These are phyloP conservation scores for Leccinum barrowsii DNA, from an alignment of 768 basidiomycete genomes.

Conservation along the genomic window DNA sequence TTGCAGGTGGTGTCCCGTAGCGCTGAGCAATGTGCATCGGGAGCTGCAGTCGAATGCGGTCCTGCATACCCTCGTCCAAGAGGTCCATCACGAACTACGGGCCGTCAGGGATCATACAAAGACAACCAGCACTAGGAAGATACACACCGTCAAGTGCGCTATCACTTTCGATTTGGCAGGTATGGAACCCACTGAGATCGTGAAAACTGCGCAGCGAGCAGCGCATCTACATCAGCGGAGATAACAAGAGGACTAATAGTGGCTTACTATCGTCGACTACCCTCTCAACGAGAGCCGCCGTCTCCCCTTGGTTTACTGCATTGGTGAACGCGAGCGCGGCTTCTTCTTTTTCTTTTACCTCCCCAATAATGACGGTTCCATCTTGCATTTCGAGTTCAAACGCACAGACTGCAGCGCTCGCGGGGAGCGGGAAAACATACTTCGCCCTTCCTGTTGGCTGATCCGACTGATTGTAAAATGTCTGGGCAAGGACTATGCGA, in stretches of 20 bases:
- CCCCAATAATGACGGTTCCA: slow-evolving; percentile 40
- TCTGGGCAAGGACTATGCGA: slow-evolving; percentile 38
- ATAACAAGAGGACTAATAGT: neutral
- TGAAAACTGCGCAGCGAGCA: slow-evolving; percentile 41
- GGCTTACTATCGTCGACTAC: slow-evolving; percentile 51
- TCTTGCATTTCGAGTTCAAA: slow-evolving; percentile 49
- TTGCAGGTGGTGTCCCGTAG: slow-evolving; percentile 46
- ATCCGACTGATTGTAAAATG: slow-evolving; percentile 37
- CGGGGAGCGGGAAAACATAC: slow-evolving; percentile 60
- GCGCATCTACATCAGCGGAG: neutral
- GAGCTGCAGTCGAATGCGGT: slow-evolving; percentile 53
- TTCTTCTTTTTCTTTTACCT: slow-evolving; percentile 45
- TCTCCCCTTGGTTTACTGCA: slow-evolving; percentile 38
- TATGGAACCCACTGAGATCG: slow-evolving; percentile 54
- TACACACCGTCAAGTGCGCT: slow-evolving; percentile 41
- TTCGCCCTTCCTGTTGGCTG: slow-evolving; percentile 42
- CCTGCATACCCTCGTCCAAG: slow-evolving; percentile 43
- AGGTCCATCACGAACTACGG: slow-evolving; percentile 51
- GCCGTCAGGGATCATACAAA: neutral
- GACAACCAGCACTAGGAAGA: neutral
- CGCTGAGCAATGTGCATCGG: slow-evolving; percentile 49
- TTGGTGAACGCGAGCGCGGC: slow-evolving; percentile 40
- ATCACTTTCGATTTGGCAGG: slow-evolving; percentile 39
- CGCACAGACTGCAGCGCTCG: slow-evolving; percentile 49
- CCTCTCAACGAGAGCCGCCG: slow-evolving; percentile 45